Evolutionary conservation across 1,284 basidiomycete species (phyloP).

Genomic region (Leccinum colubrinum): DNA sequence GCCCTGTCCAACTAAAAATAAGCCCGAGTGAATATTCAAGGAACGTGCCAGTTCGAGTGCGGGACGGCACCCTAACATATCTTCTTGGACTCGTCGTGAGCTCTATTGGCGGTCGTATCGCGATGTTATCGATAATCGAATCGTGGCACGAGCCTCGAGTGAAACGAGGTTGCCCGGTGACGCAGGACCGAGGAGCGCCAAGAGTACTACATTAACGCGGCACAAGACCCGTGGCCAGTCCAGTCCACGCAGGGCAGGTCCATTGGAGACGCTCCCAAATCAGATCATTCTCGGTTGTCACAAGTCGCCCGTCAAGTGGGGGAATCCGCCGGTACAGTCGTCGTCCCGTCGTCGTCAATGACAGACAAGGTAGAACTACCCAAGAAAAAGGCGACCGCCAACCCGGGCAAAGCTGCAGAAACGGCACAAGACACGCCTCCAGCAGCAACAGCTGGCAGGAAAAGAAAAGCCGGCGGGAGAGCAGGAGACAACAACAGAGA

Average conservation of each 20-base stretch:
- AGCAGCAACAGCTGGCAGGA: constrained; percentile 20
- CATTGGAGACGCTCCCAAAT: constrained; percentile 27
- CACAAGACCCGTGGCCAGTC: constrained; percentile 8
- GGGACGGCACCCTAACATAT: neutral
- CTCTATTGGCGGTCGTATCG: neutral
- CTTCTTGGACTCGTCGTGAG: neutral
- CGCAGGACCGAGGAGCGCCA: constrained; percentile 1
- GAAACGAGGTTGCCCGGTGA: constrained; percentile 2
- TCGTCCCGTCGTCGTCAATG: constrained; percentile 20
- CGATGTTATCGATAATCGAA: neutral
- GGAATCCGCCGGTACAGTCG: constrained; percentile 6
- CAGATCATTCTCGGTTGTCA: constrained; percentile 17
- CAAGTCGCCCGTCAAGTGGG: constrained; percentile 14
- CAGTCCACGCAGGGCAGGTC: constrained; percentile 14
- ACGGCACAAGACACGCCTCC: constrained; percentile 14
- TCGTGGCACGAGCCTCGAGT: neutral
- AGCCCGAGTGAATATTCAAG: neutral
- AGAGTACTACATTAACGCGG: constrained; percentile 4
- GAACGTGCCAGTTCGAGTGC: constrained; percentile 4
- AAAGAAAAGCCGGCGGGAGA: constrained; percentile 30
- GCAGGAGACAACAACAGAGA: constrained; percentile 4
- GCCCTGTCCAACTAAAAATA: constrained; percentile 10
- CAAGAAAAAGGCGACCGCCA: constrained; percentile 23
- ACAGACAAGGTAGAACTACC: constrained; percentile 25
- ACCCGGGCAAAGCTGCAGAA: constrained; percentile 14